phyloP scores from a whole-genome alignment of 2,329 filamentous ascomycete species.

The Chalaropsis thielavioides region DNA sequence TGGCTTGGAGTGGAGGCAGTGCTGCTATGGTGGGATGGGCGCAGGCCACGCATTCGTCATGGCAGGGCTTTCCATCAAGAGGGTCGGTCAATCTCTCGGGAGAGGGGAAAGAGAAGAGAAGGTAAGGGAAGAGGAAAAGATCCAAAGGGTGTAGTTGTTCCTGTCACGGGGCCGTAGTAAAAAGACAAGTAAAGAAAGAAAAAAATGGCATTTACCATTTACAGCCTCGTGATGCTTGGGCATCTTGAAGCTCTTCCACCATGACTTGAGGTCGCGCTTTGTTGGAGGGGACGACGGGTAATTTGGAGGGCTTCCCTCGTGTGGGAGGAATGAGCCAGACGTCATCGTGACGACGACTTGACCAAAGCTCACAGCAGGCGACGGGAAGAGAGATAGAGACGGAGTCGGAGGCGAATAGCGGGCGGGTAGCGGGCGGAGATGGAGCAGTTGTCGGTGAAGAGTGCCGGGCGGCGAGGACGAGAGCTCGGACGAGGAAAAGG shows the following conservation, averaged over 20 bases:
- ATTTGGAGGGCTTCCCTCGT: constrained; percentile 25
- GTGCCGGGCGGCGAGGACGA: no score
- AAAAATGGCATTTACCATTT: constrained; percentile 36
- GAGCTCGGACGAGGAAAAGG: no score
- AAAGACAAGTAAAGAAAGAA: background rate
- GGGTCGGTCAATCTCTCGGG: no score
- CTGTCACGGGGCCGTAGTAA: background rate
- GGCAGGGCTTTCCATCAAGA: no score
- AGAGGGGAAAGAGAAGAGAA: background rate
- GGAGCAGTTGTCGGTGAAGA: background rate
- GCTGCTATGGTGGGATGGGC: no score
- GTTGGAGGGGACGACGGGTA: constrained; percentile 56
- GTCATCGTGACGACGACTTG: constrained; percentile 22
- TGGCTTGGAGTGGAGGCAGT: no score
- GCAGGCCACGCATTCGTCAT: no score
- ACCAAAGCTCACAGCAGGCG: background rate
- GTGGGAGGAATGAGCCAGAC: constrained; percentile 26
- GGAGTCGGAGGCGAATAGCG: background rate
- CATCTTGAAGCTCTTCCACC: constrained; percentile 94
- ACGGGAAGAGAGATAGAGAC: background rate
- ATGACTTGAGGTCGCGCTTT: constrained; percentile 79
- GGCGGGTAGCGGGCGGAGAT: background rate
- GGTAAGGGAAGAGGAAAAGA: background rate
- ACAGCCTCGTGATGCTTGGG: constrained; percentile 32
- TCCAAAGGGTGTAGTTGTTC: background rate